These are phyloP conservation scores for Ganoderma leucocontextum DNA, from an alignment of 1,284 basidiomycete genomes.

Conservation along the genomic window DNA sequence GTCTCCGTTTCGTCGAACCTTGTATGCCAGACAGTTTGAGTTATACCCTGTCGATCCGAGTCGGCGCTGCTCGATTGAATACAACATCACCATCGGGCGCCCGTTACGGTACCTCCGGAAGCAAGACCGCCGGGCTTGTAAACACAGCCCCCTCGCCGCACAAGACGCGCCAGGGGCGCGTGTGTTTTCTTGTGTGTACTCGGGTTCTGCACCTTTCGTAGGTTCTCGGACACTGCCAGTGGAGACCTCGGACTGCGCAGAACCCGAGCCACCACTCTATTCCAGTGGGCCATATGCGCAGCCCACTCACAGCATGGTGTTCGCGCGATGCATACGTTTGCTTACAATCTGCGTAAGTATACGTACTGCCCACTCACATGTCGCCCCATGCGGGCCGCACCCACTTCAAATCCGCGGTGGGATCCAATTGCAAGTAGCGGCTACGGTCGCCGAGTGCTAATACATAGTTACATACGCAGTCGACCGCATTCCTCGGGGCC, in stretches of 20 bases:
- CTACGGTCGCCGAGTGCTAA: too few relatives aligned
- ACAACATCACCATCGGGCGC: not conserved
- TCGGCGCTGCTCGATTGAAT: not conserved
- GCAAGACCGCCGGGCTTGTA: slow-evolving; percentile 5
- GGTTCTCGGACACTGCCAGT: not conserved
- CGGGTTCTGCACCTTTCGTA: not conserved
- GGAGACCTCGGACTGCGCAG: not conserved
- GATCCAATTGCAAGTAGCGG: too few relatives aligned
- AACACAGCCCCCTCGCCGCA: not conserved
- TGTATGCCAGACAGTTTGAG: not conserved
- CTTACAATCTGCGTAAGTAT: not conserved
- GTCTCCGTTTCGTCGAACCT: not conserved
- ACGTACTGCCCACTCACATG: not conserved
- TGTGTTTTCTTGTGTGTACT: not conserved
- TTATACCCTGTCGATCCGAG: not conserved
- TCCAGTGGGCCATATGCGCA: not conserved
- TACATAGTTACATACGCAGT: too few relatives aligned
- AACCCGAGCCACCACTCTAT: not conserved
- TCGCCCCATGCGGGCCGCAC: not conserved
- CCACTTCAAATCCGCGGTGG: too few relatives aligned
- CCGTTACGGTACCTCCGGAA: not conserved
- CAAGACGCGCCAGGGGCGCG: not conserved
- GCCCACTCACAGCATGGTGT: not conserved
- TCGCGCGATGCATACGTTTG: not conserved
- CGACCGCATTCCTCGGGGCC: too few relatives aligned